A percentile compares a stretch with the other conserved stretches of the same genome.
Conservation (phyloP, 2,329 filamentous ascomycete genomes). For the Hymenoscyphus fraxineus region DNA sequence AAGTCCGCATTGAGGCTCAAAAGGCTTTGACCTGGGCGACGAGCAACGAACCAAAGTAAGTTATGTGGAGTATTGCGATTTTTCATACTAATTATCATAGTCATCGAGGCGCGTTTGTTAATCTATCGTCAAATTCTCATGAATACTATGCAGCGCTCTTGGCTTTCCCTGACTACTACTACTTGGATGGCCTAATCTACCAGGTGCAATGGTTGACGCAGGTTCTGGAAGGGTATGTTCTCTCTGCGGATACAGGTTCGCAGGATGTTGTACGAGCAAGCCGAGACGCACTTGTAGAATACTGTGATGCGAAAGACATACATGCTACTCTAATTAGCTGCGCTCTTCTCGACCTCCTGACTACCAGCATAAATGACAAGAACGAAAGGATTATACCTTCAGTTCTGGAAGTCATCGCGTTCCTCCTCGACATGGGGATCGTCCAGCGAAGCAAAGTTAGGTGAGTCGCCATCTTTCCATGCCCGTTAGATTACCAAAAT, state of each 20-base stretch:
- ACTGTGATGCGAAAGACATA: conserved; percentile 37
- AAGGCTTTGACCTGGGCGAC: neutral
- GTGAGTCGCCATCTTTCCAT: conserved; percentile 8
- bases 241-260: conserved; percentile 73
- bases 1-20: conserved; percentile 68
- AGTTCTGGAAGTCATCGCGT: conserved; percentile 71
- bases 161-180: neutral
- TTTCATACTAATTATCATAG: neutral
- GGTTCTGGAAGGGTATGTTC: conserved; percentile 65
- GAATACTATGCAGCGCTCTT: conserved; percentile 8
- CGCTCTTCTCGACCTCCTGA: conserved; percentile 53
- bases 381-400: conserved; percentile 70
- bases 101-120: neutral
- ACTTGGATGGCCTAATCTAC: neutral
- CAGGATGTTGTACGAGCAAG: conserved; percentile 70
- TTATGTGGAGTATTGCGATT: neutral
- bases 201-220: conserved; percentile 43
- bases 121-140: neutral
- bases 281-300: conserved; percentile 58
- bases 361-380: conserved; percentile 41
- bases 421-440: conserved; percentile 64
- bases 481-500: neutral
- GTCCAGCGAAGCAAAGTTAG: conserved; percentile 40
- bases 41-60: neutral
- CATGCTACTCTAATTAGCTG: conserved; percentile 41